Percentiles rank a stretch among this genome's conserved stretches.
phyloP scores from a whole-genome alignment of 2,329 filamentous ascomycete species.

The Phaeomoniella chlamydospora region DNA sequence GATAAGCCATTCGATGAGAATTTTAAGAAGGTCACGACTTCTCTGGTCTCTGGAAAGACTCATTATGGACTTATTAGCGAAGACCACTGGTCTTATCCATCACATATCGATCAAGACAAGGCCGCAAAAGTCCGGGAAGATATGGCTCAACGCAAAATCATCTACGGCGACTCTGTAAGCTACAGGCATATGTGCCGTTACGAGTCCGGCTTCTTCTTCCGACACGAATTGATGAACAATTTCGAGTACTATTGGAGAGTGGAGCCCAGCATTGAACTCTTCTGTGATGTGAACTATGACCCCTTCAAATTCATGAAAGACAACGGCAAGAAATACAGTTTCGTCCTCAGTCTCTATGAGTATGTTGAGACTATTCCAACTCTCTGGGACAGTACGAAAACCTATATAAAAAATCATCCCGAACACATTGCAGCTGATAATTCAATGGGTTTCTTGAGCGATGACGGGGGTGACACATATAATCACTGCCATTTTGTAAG shows the following conservation, averaged over 20 bases:
- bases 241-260: conserved; percentile 99
- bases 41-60: conserved; percentile 83
- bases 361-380: conserved; percentile 94
- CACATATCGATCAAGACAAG: conserved; percentile 90
- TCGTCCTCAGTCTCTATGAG: conserved; percentile 88
- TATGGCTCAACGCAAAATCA: conserved; percentile 89
- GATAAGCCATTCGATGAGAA: conserved; percentile 84
- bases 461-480: conserved; percentile 82
- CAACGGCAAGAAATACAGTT: conserved; percentile 96
- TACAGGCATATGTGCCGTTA: conserved; percentile 99
- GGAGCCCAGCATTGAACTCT: conserved; percentile 91
- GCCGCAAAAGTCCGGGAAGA: conserved; percentile 82
- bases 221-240: conserved; percentile 79
- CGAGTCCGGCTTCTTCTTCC: conserved; percentile 99
- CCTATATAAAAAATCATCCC: conserved; percentile 80
- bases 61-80: conserved; percentile 78
- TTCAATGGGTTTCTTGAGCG: conserved; percentile 79
- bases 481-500: conserved; percentile 95
- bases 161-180: conserved; percentile 92
- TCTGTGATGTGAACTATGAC: conserved; percentile 89
- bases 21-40: conserved; percentile 83
- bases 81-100: conserved; percentile 96
- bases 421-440: conserved; percentile 77
- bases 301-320: conserved; percentile 95
- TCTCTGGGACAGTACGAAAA: conserved; percentile 88